Percentiles rank a stretch among this genome's conserved stretches.
Evolutionary conservation across 768 basidiomycete genomes (phyloP).

Genomic region (Gelatoporia subvermispora): DNA sequence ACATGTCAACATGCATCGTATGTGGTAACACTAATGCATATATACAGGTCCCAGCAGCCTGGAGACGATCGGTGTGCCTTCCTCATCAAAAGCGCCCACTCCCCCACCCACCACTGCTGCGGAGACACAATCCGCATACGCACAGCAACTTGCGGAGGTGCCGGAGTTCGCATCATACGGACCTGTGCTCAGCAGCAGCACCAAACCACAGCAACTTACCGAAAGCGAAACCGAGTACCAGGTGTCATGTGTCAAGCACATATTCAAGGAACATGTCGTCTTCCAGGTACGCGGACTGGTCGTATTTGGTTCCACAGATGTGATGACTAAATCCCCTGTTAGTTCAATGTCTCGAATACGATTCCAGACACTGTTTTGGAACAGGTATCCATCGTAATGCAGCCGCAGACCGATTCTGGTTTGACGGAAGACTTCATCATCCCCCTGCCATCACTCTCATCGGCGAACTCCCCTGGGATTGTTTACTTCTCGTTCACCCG

Average conservation of each 20-base stretch:
- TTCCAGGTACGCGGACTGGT: constrained; percentile 69
- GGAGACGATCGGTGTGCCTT: constrained; percentile 77
- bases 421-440: constrained; percentile 95
- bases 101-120: constrained; percentile 79
- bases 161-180: constrained; percentile 87
- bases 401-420: constrained; percentile 65
- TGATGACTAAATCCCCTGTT: neutral
- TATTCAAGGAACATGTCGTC: constrained; percentile 92
- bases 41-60: constrained; percentile 72
- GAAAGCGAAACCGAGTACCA: constrained; percentile 98
- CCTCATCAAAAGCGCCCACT: constrained; percentile 49
- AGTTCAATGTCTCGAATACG: constrained; percentile 99
- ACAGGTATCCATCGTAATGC: constrained; percentile 91
- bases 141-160: constrained; percentile 78
- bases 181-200: constrained; percentile 78
- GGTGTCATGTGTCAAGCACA: constrained; percentile 93
- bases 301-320: neutral
- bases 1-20: neutral
- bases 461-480: constrained; percentile 71
- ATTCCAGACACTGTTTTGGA: constrained; percentile 93
- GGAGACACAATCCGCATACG: constrained; percentile 85
- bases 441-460: constrained; percentile 64
- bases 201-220: constrained; percentile 77
- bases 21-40: neutral
- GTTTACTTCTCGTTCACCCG: constrained; percentile 95